Base-by-base conservation (phyloP, 2,329 filamentous ascomycete species). In the Diaporthe ampelina region DNA sequence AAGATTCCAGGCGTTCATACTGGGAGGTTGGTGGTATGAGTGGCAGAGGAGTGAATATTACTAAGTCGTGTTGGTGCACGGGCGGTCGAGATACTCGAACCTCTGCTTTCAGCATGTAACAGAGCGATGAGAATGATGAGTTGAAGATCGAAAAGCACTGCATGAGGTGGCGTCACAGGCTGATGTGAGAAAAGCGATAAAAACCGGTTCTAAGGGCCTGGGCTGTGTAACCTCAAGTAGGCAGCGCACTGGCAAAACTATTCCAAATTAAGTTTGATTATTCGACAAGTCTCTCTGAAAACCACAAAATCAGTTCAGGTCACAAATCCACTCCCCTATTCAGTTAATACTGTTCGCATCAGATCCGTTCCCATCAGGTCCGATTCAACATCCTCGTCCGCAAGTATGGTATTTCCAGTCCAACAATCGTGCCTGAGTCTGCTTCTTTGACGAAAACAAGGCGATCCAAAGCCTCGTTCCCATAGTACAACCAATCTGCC, bases 401-500 rank as follows among this genome's bases (percentile, higher is more conserved):
- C 35, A 61, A 43, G n/a, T 43, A 59, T 10, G 57, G 57, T 10
- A 61, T 45, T 17, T 63, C 24, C 1, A 45, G 29, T n/a, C 40
- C 58, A 63, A 63, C 24, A 1, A 45, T 37, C 58, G 45, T 29
- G 13, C 58, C 37, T 13, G 37, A 45, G 2, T 43, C 24, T 17
- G 58, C 8, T 1, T 63, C 37, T 5, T 19, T 45, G 24, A 45
- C 8, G 24, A 63, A 63, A 9, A 63, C n/a, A 29, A 63, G 8
- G 58, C 37, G 24, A 40, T 45, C 37, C 37, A 63, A 11, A 21
- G 37, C 37, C 19, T 21, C 37, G 3, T 63, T 63, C 5, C 24
- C 37, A 26, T 61, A 63, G 15, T 63, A 45, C 15, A 63, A 29
- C 58, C 58, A 63, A 29, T 63, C 37, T 45, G n/a, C n/a, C 40